A percentile compares a stretch with the other conserved stretches of the same genome.
These are phyloP conservation scores for Saitozyma podzolica DNA, from an alignment of 768 basidiomycete species.

Conservation along the genomic window DNA sequence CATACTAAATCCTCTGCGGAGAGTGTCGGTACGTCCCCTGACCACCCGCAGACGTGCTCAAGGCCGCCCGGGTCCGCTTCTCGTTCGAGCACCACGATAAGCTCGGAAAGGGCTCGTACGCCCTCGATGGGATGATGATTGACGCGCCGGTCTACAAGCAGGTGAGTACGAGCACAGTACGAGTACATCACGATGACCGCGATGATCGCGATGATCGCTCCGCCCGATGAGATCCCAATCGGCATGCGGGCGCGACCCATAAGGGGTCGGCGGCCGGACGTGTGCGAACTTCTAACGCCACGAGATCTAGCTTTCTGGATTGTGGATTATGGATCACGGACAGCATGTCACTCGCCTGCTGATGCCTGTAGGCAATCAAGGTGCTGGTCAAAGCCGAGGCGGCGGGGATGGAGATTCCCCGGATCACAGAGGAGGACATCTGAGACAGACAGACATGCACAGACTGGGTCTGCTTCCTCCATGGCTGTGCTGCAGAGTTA, in stretches of 20 bases:
- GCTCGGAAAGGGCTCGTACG: constrained; percentile 74
- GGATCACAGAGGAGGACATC: constrained; percentile 35
- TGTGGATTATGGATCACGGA: neutral
- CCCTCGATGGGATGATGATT: constrained; percentile 70
- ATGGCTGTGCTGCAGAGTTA: too few relatives aligned
- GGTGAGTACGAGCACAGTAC: constrained; percentile 53
- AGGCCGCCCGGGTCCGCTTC: constrained; percentile 71
- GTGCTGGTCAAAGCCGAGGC: constrained; percentile 60
- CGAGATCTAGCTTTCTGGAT: too few relatives aligned
- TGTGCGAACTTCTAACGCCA: too few relatives aligned
- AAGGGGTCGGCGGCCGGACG: too few relatives aligned
- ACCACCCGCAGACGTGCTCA: constrained; percentile 64
- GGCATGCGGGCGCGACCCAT: too few relatives aligned
- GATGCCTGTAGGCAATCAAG: constrained; percentile 57
- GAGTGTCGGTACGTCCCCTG: neutral
- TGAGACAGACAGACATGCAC: neutral
- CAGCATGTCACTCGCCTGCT: neutral
- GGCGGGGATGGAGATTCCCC: constrained; percentile 62
- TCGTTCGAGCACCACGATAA: constrained; percentile 60
- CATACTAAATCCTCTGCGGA: neutral
- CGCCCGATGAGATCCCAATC: too few relatives aligned
- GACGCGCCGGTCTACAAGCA: constrained; percentile 90
- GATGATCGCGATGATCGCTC: too few relatives aligned
- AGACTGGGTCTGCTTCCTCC: too few relatives aligned
- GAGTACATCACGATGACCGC: too few relatives aligned